These are phyloP conservation scores for Gnomoniopsis sp. DNA, from an alignment of 2,329 filamentous ascomycete genomes.

Conservation along the genomic window DNA sequence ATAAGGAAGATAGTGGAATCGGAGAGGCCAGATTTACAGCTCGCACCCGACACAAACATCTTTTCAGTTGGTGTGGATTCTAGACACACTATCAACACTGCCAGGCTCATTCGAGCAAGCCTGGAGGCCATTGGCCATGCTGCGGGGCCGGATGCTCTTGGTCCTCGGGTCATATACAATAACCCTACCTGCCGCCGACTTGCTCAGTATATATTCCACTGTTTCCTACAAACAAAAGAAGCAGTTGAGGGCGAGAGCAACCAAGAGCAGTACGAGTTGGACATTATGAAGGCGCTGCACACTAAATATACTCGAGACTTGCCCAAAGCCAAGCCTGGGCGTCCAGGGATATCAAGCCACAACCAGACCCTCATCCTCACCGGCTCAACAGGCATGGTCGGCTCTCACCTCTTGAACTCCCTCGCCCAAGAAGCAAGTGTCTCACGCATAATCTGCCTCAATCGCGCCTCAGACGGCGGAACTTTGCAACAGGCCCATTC, in stretches of 20 bases:
- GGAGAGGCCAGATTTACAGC: not conserved
- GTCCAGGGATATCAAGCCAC: not conserved
- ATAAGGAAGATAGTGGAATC: not conserved
- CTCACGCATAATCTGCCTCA: constrained; percentile 44
- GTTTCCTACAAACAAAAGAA: no score
- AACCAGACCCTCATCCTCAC: constrained; percentile 30
- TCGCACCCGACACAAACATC: not conserved
- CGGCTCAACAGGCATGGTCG: constrained; percentile 47
- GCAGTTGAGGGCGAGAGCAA: no score
- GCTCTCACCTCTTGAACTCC: constrained; percentile 43
- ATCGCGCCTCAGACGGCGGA: constrained; percentile 29
- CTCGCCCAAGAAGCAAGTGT: constrained; percentile 32
- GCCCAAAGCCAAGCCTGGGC: not conserved
- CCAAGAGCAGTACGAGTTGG: not conserved
- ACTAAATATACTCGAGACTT: not conserved
- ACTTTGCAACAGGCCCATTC: not conserved
- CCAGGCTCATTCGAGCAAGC: not conserved
- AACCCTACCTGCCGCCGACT: not conserved
- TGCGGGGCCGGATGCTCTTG: not conserved
- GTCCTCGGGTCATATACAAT: not conserved
- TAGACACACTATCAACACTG: not conserved
- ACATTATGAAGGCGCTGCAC: not conserved
- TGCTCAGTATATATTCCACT: not conserved
- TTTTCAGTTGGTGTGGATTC: not conserved
- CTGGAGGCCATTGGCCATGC: not conserved